Percentiles rank a stretch among this genome's conserved stretches.
phyloP scores from a whole-genome alignment of 805 yeast species.

The Metschnikowia vanudenii region DNA sequence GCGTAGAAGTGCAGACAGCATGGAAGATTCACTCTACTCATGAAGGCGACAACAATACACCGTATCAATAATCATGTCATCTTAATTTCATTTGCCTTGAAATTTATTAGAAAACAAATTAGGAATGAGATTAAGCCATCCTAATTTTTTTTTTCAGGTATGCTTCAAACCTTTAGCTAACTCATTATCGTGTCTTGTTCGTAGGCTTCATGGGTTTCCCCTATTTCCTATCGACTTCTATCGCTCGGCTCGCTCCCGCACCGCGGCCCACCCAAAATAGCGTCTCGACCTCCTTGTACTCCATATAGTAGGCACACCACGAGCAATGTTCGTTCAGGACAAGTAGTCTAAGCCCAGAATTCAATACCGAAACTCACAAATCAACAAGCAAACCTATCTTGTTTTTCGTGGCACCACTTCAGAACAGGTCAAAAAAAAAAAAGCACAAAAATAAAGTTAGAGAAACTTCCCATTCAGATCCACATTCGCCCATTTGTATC shows the following conservation, averaged over 20 bases:
- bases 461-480: too few relatives aligned
- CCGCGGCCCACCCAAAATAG: slow-evolving; percentile 5
- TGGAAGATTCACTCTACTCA: neutral
- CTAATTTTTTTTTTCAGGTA: neutral
- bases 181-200: too few relatives aligned
- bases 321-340: slow-evolving; percentile 12
- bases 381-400: neutral
- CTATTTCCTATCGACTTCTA: neutral
- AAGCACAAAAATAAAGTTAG: too few relatives aligned
- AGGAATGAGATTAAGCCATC: too few relatives aligned
- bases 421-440: too few relatives aligned
- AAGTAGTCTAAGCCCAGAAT: slow-evolving; percentile 4
- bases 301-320: slow-evolving; percentile 10
- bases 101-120: too few relatives aligned
- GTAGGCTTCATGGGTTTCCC: neutral
- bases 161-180: too few relatives aligned
- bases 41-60: neutral
- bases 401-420: too few relatives aligned
- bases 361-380: slow-evolving; percentile 1
- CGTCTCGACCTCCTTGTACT: slow-evolving; percentile 8
- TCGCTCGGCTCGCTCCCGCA: slow-evolving; percentile 3
- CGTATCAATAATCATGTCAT: too few relatives aligned
- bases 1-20: neutral
- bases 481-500: neutral
- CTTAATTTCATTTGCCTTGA: too few relatives aligned